These are phyloP conservation scores for Ajuga chamaepitys DNA, from an alignment of 257 asterid genomes.

Conservation along the genomic window DNA sequence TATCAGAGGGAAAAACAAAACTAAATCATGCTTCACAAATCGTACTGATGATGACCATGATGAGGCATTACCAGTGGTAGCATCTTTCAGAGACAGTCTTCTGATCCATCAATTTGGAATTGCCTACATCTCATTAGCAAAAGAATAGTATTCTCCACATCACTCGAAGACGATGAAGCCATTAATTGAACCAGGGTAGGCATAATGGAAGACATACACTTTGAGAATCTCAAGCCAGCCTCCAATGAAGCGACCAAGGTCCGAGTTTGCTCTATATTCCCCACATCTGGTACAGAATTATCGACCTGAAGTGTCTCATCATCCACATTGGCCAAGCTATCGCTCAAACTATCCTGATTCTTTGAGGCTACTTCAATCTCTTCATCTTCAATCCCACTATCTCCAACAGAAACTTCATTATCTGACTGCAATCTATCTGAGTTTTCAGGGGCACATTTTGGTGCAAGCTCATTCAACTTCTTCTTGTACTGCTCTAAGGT, in stretches of 20 bases:
- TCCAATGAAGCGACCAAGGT: constrained; percentile 93
- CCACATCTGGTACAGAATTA: constrained; percentile 78
- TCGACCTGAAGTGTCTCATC: constrained; percentile 33
- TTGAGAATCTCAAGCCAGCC: constrained; percentile 90
- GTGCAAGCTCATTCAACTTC: constrained; percentile 64
- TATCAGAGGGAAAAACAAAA: not conserved
- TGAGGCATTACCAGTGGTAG: constrained; percentile 80
- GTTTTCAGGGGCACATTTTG: constrained; percentile 30
- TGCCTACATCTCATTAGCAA: constrained; percentile 97
- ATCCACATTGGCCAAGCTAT: constrained; percentile 49
- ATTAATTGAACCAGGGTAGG: constrained; percentile 86
- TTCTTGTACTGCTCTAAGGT: constrained; percentile 92
- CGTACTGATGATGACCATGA: constrained; percentile 10
- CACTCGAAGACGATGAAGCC: constrained; percentile 96
- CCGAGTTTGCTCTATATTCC: constrained; percentile 90
- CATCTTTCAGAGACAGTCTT: constrained; percentile 92
- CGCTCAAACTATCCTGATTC: constrained; percentile 52
- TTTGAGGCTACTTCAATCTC: constrained; percentile 27
- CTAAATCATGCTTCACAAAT: not conserved
- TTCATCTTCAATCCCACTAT: constrained; percentile 49
- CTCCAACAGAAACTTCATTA: constrained; percentile 42
- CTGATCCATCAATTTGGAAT: constrained; percentile 89
- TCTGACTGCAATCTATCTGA: constrained; percentile 39
- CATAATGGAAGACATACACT: constrained; percentile 63
- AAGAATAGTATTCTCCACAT: constrained; percentile 86